Evolutionary conservation across 768 basidiomycete species (phyloP).

Genomic region (Boletus reticuloceps): DNA sequence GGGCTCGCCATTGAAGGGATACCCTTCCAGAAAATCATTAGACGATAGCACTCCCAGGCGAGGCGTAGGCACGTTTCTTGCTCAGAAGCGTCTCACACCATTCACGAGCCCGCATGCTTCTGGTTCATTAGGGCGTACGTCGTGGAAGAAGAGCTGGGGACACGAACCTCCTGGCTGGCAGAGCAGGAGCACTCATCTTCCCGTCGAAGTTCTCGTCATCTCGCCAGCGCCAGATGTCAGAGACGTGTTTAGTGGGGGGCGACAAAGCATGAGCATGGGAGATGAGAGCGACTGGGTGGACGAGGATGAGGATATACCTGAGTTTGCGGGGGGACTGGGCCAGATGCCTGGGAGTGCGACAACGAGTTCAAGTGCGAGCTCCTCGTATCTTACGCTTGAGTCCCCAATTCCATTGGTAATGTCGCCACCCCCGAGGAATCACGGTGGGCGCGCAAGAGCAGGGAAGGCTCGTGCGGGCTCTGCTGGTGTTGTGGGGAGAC

Average conservation of each 20-base stretch:
- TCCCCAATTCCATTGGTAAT: conserved; percentile 39
- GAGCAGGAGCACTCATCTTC: conserved; percentile 57
- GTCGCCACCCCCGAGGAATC: conserved; percentile 51
- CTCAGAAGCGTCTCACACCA: conserved; percentile 77
- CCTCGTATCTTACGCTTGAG: conserved; percentile 30
- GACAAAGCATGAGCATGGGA: conserved; percentile 55
- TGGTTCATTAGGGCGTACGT: conserved; percentile 57
- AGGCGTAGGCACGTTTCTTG: conserved; percentile 63
- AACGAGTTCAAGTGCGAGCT: conserved; percentile 23
- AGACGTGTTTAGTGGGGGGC: conserved; percentile 71
- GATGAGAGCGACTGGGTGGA: conserved; percentile 91
- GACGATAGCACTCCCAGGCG: conserved; percentile 46
- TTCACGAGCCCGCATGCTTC: conserved; percentile 57
- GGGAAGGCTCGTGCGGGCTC: conserved; percentile 28
- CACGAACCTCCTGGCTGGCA: conserved; percentile 86
- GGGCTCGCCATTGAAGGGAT: conserved; percentile 59
- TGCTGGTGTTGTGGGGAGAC: conserved; percentile 28
- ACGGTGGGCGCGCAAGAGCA: conserved; percentile 38
- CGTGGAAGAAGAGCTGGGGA: conserved; percentile 92
- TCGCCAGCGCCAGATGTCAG: conserved; percentile 55
- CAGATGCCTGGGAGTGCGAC: conserved; percentile 42
- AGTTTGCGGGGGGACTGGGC: conserved; percentile 77
- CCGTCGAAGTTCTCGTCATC: conserved; percentile 76
- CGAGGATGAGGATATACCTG: conserved; percentile 71
- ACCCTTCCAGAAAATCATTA: conserved; percentile 43